Evolutionary conservation across 1,284 basidiomycete species (phyloP).

Genomic region (Neonothopanus nambi): DNA sequence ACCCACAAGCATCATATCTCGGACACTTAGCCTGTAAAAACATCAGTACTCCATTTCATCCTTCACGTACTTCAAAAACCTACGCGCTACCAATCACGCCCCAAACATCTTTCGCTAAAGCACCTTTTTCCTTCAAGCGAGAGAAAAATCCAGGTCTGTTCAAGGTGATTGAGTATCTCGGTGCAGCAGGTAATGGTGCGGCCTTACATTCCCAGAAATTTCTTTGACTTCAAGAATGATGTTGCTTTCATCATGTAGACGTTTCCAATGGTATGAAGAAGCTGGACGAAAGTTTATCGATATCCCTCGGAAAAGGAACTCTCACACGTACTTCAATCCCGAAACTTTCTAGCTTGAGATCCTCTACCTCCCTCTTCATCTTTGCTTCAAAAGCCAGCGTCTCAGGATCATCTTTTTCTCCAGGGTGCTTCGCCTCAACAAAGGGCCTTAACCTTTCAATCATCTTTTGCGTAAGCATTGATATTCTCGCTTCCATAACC

Average conservation of each 20-base stretch:
- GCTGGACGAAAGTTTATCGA: slow-evolving; percentile 35
- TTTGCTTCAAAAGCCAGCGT: slow-evolving; percentile 74
- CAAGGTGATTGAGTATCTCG: not conserved
- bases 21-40: slow-evolving; percentile 62
- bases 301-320: slow-evolving; percentile 4
- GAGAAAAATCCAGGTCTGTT: slow-evolving; percentile 90
- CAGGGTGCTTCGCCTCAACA: slow-evolving; percentile 87
- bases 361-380: slow-evolving; percentile 89
- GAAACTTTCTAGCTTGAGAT: slow-evolving; percentile 97
- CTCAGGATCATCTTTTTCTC: slow-evolving; percentile 85
- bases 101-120: slow-evolving; percentile 92
- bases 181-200: not conserved
- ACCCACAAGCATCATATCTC: slow-evolving; percentile 55
- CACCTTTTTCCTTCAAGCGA: slow-evolving; percentile 91
- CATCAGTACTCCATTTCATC: slow-evolving; percentile 9
- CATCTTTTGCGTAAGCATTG: slow-evolving; percentile 74
- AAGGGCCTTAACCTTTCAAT: slow-evolving; percentile 84
- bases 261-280: slow-evolving; percentile 83
- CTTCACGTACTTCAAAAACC: slow-evolving; percentile 28
- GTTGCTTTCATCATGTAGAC: slow-evolving; percentile 94
- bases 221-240: slow-evolving; percentile 89
- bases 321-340: slow-evolving; percentile 79
- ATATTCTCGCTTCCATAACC: slow-evolving; percentile 78
- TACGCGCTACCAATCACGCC: slow-evolving; percentile 90
- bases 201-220: slow-evolving; percentile 85